Percentiles rank a stretch among this genome's conserved stretches.
phyloP scores from a whole-genome alignment of 805 yeast genomes.

The Candida verbasci region DNA sequence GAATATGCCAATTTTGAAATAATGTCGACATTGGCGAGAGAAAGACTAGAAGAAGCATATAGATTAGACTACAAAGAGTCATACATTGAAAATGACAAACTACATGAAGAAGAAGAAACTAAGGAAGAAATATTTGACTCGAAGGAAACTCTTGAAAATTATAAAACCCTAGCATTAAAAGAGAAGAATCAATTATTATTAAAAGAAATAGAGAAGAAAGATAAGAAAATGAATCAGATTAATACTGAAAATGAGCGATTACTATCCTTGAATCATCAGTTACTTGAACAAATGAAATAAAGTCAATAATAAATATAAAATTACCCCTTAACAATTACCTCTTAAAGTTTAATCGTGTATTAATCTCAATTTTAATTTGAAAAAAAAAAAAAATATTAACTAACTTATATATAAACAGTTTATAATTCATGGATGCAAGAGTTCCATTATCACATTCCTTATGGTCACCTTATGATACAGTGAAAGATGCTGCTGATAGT shows the following conservation, averaged over 20 bases:
- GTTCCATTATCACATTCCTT: constrained; percentile 78
- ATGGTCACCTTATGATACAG: constrained; percentile 98
- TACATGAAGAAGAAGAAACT: constrained; percentile 7
- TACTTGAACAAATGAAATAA: constrained; percentile 10
- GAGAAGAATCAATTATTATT: constrained; percentile 16
- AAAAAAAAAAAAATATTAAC: too few relatives aligned
- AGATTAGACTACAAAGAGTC: constrained; percentile 4
- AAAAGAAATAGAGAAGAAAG: constrained; percentile 18
- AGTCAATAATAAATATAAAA: too few relatives aligned
- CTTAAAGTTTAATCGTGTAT: too few relatives aligned
- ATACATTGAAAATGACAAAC: constrained; percentile 1
- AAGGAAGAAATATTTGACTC: constrained; percentile 1
- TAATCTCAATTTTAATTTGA: too few relatives aligned
- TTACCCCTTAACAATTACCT: too few relatives aligned
- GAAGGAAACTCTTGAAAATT: constrained; percentile 9
- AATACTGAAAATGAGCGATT: constrained; percentile 24
- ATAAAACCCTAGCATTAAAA: constrained; percentile 14
- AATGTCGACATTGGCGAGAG: constrained; percentile 17
- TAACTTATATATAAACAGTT: too few relatives aligned
- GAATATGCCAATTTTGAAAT: constrained; percentile 19
- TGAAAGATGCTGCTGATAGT: constrained; percentile 91
- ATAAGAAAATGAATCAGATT: constrained; percentile 18
- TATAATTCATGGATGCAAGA: constrained; percentile 42
- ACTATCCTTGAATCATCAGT: constrained; percentile 27
- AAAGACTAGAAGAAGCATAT: constrained; percentile 14